A percentile compares a stretch with the other conserved stretches of the same genome.
phyloP scores from a whole-genome alignment of 352 stramenopile species.

The Pythium pectinolyticum region DNA sequence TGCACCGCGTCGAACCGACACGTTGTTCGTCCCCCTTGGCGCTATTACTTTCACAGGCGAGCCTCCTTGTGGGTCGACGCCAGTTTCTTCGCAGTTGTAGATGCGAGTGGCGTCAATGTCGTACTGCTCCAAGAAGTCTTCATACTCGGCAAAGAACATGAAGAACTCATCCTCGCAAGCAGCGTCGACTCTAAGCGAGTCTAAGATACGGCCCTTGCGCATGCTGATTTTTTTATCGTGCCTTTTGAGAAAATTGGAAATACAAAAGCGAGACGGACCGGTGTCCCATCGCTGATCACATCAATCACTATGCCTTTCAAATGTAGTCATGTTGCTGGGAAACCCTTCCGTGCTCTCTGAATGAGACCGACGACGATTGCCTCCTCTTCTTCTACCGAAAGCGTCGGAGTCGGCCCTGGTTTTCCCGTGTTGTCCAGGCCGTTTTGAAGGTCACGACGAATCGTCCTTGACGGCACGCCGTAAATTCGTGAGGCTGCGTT shows the following conservation, averaged over 20 bases:
- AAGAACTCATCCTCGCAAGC: neutral
- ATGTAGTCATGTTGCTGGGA: no score
- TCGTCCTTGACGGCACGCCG: no score
- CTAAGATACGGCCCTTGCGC: constrained; percentile 7
- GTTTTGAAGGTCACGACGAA: no score
- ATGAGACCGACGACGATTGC: no score
- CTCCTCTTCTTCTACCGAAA: no score
- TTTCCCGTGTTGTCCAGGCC: no score
- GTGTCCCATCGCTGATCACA: no score
- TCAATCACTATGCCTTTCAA: no score
- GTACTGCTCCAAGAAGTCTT: constrained; percentile 1
- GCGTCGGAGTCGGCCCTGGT: no score
- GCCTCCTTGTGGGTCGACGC: constrained; percentile 4
- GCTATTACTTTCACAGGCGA: neutral
- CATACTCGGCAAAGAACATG: constrained; percentile 5
- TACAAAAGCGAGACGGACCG: no score
- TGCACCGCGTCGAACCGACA: neutral
- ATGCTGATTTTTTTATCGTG: constrained; percentile 1
- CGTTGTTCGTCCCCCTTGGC: neutral
- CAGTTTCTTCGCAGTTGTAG: constrained; percentile 16
- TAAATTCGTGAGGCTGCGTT: no score
- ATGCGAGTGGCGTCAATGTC: neutral
- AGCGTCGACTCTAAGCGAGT: neutral
- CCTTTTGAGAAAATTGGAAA: neutral
- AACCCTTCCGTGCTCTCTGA: no score